phyloP scores from a whole-genome alignment of 148 eudicot species.

The Salicornia ramosissima region DNA sequence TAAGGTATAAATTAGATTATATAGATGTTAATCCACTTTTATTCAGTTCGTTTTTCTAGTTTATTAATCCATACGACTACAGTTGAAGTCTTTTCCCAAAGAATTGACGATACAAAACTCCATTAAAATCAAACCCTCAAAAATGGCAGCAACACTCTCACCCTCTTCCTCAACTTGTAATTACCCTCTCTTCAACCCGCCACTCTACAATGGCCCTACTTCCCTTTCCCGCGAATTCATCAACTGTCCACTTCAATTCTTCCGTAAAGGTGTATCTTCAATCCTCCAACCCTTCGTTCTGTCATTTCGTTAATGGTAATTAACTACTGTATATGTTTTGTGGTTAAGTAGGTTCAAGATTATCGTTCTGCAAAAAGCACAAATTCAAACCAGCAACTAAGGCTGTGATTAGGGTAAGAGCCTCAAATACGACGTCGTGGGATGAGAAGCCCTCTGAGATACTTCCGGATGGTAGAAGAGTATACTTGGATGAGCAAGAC shows the following conservation, averaged over 20 bases:
- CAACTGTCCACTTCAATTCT: conserved; percentile 22
- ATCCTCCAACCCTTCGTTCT: too few relatives aligned
- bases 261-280: conserved; percentile 25
- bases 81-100: too few relatives aligned
- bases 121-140: neutral
- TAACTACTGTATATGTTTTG: too few relatives aligned
- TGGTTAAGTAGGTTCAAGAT: conserved; percentile 11
- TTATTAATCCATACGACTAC: too few relatives aligned
- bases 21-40: too few relatives aligned
- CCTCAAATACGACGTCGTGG: conserved; percentile 34
- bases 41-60: too few relatives aligned
- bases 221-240: conserved; percentile 20
- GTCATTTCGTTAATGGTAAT: too few relatives aligned
- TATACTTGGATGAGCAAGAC: conserved; percentile 64
- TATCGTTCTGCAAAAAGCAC: neutral
- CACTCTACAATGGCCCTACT: neutral
- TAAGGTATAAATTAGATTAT: too few relatives aligned
- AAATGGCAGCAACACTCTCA: conserved; percentile 25
- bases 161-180: conserved; percentile 17
- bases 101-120: neutral
- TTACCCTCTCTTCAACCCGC: conserved; percentile 1
- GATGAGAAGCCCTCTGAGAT: conserved; percentile 46
- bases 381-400: neutral
- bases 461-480: conserved; percentile 39
- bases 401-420: conserved; percentile 25